A percentile compares a stretch with the other conserved stretches of the same genome.
Conservation (phyloP, 2,329 filamentous ascomycete species). For the Trichoderma simmonsii region DNA sequence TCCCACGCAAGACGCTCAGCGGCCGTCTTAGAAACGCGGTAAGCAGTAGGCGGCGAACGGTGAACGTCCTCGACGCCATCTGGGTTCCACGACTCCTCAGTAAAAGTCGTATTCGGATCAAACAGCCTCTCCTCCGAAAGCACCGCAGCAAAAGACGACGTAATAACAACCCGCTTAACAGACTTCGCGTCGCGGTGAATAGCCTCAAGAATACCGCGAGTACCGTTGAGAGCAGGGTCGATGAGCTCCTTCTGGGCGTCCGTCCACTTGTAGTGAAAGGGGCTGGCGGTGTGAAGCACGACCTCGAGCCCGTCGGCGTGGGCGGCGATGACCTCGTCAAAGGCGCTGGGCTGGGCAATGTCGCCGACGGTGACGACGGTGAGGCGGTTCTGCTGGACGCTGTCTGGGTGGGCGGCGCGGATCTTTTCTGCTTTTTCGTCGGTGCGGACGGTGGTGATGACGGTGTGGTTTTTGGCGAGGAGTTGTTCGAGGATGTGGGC, state of each 20-base stretch:
- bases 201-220: constrained; percentile 68
- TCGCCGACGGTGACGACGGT: constrained; percentile 66
- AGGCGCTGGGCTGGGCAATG: constrained; percentile 70
- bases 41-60: constrained; percentile 41
- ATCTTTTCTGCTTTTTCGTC: constrained; percentile 53
- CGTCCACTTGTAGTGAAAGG: constrained; percentile 53
- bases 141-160: constrained; percentile 55
- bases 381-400: constrained; percentile 43
- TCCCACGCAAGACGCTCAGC: constrained; percentile 55
- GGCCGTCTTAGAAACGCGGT: constrained; percentile 54
- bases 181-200: constrained; percentile 55
- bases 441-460: constrained; percentile 55
- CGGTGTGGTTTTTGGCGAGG: constrained; percentile 47
- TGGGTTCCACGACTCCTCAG: constrained; percentile 53
- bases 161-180: constrained; percentile 70
- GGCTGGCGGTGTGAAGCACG: constrained; percentile 60
- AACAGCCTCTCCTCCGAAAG: constrained; percentile 37
- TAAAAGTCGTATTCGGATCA: constrained; percentile 42
- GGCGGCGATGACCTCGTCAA: constrained; percentile 56
- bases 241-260: constrained; percentile 54
- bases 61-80: constrained; percentile 45
- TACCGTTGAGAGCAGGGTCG: constrained; percentile 56
- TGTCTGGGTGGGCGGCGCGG: constrained; percentile 41
- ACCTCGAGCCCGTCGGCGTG: constrained; percentile 44
- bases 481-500: constrained; percentile 56